phyloP scores from a whole-genome alignment of 306 rosid genomes.

The Delonix regia region DNA sequence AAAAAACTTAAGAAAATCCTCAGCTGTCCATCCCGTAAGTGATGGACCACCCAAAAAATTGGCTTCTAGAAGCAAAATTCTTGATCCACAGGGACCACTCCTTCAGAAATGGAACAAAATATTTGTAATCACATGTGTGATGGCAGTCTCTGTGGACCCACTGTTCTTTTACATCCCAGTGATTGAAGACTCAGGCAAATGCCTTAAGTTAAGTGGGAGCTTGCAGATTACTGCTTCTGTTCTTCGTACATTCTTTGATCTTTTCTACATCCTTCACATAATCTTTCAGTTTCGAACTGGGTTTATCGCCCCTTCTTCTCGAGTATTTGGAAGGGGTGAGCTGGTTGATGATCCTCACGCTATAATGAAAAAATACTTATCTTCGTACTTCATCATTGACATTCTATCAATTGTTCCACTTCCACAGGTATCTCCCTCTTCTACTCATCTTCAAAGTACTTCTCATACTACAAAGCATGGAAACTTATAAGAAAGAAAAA shows the following conservation, averaged over 20 bases:
- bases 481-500: not conserved
- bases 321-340: slow-evolving; percentile 88
- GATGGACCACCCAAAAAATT: slow-evolving; percentile 38
- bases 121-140: slow-evolving; percentile 70
- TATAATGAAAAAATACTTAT: slow-evolving; percentile 73
- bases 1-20: slow-evolving; percentile 34
- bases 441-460: not conserved
- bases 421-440: slow-evolving; percentile 71
- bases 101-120: slow-evolving; percentile 92
- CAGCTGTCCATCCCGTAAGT: slow-evolving; percentile 39
- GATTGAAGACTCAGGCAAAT: slow-evolving; percentile 32
- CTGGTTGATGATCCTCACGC: slow-evolving; percentile 53
- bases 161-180: slow-evolving; percentile 75
- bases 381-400: slow-evolving; percentile 71
- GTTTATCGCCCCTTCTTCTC: slow-evolving; percentile 83
- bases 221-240: slow-evolving; percentile 60
- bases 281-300: slow-evolving; percentile 84
- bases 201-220: slow-evolving; percentile 46
- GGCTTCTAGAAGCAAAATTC: slow-evolving; percentile 44
- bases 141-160: slow-evolving; percentile 83
- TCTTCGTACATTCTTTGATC: slow-evolving; percentile 80
- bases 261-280: slow-evolving; percentile 71
- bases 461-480: not conserved
- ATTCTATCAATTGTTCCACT: slow-evolving; percentile 80
- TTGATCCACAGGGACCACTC: slow-evolving; percentile 77